phyloP scores from a whole-genome alignment of 306 rosid species.

The Hylodesmum podocarpum region DNA sequence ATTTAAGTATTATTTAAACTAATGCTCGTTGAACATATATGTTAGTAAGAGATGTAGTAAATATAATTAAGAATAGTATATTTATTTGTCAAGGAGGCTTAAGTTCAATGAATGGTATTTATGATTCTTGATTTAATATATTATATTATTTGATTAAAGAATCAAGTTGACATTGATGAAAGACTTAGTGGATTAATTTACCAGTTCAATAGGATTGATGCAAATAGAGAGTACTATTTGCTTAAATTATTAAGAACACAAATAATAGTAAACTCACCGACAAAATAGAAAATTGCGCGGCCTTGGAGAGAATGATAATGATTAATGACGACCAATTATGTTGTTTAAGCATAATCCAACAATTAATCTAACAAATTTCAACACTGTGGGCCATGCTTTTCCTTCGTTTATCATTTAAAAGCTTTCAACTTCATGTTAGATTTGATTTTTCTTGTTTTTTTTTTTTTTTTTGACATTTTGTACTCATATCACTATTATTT shows the following conservation, averaged over 20 bases:
- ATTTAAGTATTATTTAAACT: no score
- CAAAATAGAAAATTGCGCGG: neutral
- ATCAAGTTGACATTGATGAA: neutral
- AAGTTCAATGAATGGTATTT: neutral
- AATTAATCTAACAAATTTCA: neutral
- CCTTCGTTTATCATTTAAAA: neutral
- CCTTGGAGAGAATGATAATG: neutral
- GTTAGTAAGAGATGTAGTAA: no score
- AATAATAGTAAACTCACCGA: neutral
- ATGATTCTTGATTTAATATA: neutral
- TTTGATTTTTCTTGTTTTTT: neutral
- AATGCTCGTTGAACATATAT: no score
- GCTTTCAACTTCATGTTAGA: neutral
- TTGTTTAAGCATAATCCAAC: neutral
- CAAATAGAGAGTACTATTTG: neutral
- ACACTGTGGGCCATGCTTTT: neutral
- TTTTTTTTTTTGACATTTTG: neutral
- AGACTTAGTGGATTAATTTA: no score
- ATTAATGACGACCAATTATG: neutral
- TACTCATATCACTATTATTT: no score
- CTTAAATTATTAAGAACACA: no score
- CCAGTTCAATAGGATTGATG: neutral
- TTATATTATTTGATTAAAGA: neutral
- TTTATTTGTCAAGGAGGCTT: neutral
- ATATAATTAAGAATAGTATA: no score